Evolutionary conservation across 495 filamentous ascomycete species (phyloP).

Genomic region (Hyaloscypha finlandica): DNA sequence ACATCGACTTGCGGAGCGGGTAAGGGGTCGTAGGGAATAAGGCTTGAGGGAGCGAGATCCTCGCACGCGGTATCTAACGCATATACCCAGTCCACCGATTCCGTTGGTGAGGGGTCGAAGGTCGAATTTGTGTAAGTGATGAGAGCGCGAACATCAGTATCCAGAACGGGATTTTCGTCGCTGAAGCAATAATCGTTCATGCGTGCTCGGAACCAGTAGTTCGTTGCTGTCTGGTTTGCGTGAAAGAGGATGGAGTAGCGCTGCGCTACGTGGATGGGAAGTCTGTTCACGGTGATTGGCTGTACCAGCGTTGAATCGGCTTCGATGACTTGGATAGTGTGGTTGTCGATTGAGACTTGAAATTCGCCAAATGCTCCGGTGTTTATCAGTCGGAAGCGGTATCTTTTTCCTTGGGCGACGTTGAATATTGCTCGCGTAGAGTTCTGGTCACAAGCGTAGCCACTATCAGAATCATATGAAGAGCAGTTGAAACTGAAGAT

Average conservation of each 20-base stretch:
- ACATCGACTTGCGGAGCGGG: slow-evolving; percentile 13
- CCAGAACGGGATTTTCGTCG: slow-evolving; percentile 13
- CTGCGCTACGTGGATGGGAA: slow-evolving; percentile 68
- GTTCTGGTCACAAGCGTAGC: slow-evolving; percentile 24
- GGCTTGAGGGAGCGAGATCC: slow-evolving; percentile 9
- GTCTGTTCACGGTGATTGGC: slow-evolving; percentile 42
- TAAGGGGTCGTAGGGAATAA: slow-evolving; percentile 8
- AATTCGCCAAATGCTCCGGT: slow-evolving; percentile 63
- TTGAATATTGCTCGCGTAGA: slow-evolving; percentile 50
- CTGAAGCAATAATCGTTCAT: slow-evolving; percentile 20
- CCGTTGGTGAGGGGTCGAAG: slow-evolving; percentile 36
- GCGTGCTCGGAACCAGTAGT: slow-evolving; percentile 20
- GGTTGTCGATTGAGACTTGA: slow-evolving; percentile 67
- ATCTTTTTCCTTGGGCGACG: slow-evolving; percentile 71
- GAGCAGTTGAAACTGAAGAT: slow-evolving; percentile 26
- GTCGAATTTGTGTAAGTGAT: slow-evolving; percentile 21
- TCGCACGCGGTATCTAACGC: slow-evolving; percentile 14
- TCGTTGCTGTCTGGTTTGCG: slow-evolving; percentile 43
- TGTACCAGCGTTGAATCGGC: slow-evolving; percentile 54
- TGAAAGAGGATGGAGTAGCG: slow-evolving; percentile 69
- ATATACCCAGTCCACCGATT: slow-evolving; percentile 13
- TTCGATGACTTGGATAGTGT: slow-evolving; percentile 59
- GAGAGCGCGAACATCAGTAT: slow-evolving; percentile 14
- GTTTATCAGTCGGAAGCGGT: slow-evolving; percentile 75
- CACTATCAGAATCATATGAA: slow-evolving; percentile 20